A percentile compares a stretch with the other conserved stretches of the same genome.
These are phyloP conservation scores for Hypoxylon rubiginosum DNA, from an alignment of 2,329 filamentous ascomycete genomes.

Conservation along the genomic window DNA sequence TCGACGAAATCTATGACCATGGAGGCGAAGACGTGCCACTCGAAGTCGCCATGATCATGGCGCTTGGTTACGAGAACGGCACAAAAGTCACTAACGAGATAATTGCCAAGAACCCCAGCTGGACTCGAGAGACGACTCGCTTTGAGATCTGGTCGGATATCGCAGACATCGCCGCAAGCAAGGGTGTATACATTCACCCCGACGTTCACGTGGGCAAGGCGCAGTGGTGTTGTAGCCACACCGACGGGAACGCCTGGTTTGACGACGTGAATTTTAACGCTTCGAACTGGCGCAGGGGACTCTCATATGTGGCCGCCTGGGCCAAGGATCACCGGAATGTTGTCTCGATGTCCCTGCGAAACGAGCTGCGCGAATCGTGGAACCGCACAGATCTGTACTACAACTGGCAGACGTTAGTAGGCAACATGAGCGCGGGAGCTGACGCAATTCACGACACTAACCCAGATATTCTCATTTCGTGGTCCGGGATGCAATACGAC, in stretches of 20 bases:
- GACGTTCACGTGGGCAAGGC: conserved; percentile 59
- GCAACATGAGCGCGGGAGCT: conserved; percentile 59
- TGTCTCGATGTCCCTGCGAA: conserved; percentile 58
- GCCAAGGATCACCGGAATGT: conserved; percentile 56
- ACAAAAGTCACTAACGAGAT: conserved; percentile 61
- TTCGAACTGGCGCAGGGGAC: conserved; percentile 67
- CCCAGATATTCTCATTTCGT: conserved; percentile 61
- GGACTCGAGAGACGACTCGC: conserved; percentile 62
- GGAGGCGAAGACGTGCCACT: conserved; percentile 57
- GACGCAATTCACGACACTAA: conserved; percentile 60
- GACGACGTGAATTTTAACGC: conserved; percentile 67
- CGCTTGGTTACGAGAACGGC: conserved; percentile 63
- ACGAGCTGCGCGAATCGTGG: conserved; percentile 57
- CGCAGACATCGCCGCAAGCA: conserved; percentile 51
- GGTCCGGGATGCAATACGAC: conserved; percentile 64
- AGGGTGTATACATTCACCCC: conserved; percentile 57
- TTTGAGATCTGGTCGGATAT: conserved; percentile 58
- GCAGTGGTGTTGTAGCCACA: conserved; percentile 61
- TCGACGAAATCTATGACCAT: conserved; percentile 61
- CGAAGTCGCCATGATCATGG: conserved; percentile 55
- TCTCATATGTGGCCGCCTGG: conserved; percentile 64
- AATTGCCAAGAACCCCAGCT: conserved; percentile 63
- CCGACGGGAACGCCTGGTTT: conserved; percentile 68
- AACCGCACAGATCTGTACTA: conserved; percentile 56
- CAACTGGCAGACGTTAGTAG: conserved; percentile 61